These are phyloP conservation scores for Mycosphaerella arachidis DNA, from an alignment of 2,329 filamentous ascomycete genomes.

Conservation along the genomic window DNA sequence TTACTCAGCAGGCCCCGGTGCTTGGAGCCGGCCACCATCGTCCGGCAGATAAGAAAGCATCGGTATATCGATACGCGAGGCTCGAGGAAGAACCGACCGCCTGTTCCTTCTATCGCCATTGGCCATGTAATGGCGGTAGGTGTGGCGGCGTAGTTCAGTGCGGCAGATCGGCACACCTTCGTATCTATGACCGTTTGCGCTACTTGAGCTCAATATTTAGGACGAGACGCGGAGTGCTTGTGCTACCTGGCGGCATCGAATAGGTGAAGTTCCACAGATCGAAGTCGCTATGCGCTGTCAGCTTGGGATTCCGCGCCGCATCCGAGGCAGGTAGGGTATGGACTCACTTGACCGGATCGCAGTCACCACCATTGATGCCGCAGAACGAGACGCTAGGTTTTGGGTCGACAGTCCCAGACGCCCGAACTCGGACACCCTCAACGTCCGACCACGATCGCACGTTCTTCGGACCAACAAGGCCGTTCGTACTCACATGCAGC, in stretches of 20 bases:
- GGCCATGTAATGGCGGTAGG: neutral
- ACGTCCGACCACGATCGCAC: slow-evolving; percentile 15
- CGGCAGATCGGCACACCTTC: neutral
- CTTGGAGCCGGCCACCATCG: neutral
- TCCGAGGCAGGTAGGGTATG: neutral
- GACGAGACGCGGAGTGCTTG: slow-evolving; percentile 11
- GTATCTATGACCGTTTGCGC: slow-evolving; percentile 1
- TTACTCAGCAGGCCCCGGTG: neutral
- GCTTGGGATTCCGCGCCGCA: neutral
- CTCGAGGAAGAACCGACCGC: neutral
- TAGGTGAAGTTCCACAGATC: slow-evolving; percentile 21
- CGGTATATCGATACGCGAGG: neutral
- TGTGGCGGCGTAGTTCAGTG: neutral
- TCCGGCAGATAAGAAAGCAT: neutral
- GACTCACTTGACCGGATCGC: slow-evolving; percentile 18
- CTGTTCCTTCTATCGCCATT: neutral
- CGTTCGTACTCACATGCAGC: slow-evolving; percentile 16
- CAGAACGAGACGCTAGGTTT: slow-evolving; percentile 14
- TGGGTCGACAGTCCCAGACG: slow-evolving; percentile 9
- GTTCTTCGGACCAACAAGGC: slow-evolving; percentile 10
- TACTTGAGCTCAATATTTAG: slow-evolving; percentile 14
- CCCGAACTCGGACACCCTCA: slow-evolving; percentile 7
- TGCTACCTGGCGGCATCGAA: slow-evolving; percentile 13
- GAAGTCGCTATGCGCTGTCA: slow-evolving; percentile 12
- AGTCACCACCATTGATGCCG: slow-evolving; percentile 13